phyloP scores from a whole-genome alignment of 23 red algal species.

The Gracilaria vermiculophylla region DNA sequence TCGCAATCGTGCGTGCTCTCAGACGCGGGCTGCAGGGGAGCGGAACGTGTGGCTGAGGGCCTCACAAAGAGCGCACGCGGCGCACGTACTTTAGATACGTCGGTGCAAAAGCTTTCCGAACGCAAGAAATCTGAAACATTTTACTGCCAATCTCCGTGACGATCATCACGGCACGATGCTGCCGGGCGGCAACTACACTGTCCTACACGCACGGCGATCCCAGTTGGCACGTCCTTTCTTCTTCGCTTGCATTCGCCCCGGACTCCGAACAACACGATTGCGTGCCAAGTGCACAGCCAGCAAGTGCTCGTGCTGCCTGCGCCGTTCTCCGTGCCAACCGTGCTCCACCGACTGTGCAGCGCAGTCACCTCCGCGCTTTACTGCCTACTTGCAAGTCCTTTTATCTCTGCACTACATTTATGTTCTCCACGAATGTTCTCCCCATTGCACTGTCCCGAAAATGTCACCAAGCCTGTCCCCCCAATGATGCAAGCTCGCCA shows the following conservation, averaged over 20 bases:
- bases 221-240: no score
- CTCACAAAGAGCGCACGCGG: neutral
- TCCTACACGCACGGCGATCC: no score
- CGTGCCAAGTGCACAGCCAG: no score
- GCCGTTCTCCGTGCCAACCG: neutral
- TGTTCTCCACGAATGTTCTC: slow-evolving; percentile 5
- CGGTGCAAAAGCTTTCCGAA: neutral
- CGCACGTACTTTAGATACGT: neutral
- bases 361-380: neutral
- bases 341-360: neutral
- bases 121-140: neutral
- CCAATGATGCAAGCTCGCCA: no score
- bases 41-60: neutral
- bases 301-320: no score
- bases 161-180: no score
- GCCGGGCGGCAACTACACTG: no score
- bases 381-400: neutral
- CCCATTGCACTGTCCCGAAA: neutral
- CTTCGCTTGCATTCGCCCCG: no score
- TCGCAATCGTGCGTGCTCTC: no score
- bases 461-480: neutral
- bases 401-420: neutral
- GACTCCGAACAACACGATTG: no score
- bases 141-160: neutral
- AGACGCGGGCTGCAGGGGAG: neutral